Evolutionary conservation across 2,329 filamentous ascomycete genomes (phyloP).

Genomic region (Aspergillus puulaauensis): DNA sequence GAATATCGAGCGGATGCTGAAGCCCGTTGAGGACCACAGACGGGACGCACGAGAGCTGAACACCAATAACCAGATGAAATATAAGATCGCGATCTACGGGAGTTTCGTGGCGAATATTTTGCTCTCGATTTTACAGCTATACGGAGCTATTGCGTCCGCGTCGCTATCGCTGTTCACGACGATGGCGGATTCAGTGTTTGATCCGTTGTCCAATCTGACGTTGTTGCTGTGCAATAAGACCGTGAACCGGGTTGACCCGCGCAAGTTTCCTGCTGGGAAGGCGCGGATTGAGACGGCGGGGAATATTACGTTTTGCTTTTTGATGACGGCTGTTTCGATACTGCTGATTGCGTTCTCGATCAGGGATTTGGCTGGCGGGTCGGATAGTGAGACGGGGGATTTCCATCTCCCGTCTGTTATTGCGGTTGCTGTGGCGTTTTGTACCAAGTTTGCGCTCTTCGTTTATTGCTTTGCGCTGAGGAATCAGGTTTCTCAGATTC

Average conservation of each 20-base stretch:
- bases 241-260: constrained; percentile 80
- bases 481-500: constrained; percentile 86
- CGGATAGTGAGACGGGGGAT: constrained; percentile 52
- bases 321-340: constrained; percentile 90
- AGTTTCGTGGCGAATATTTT: constrained; percentile 77
- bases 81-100: constrained; percentile 62
- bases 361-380: constrained; percentile 61
- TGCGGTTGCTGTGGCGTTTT: constrained; percentile 79
- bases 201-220: constrained; percentile 84
- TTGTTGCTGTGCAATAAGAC: constrained; percentile 85
- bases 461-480: constrained; percentile 89
- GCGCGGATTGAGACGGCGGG: constrained; percentile 92
- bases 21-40: constrained; percentile 87
- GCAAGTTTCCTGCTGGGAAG: constrained; percentile 87
- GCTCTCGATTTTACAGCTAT: constrained; percentile 79
- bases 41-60: constrained; percentile 77
- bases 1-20: constrained; percentile 86
- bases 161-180: constrained; percentile 97
- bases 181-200: constrained; percentile 93
- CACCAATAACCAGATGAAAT: constrained; percentile 72
- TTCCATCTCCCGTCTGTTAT: constrained; percentile 84
- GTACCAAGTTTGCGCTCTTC: constrained; percentile 79
- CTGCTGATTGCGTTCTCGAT: constrained; percentile 89
- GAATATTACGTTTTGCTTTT: constrained; percentile 93
- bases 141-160: constrained; percentile 79